Conservation (phyloP, 352 stramenopile species). For the Pythium chondricola region DNA sequence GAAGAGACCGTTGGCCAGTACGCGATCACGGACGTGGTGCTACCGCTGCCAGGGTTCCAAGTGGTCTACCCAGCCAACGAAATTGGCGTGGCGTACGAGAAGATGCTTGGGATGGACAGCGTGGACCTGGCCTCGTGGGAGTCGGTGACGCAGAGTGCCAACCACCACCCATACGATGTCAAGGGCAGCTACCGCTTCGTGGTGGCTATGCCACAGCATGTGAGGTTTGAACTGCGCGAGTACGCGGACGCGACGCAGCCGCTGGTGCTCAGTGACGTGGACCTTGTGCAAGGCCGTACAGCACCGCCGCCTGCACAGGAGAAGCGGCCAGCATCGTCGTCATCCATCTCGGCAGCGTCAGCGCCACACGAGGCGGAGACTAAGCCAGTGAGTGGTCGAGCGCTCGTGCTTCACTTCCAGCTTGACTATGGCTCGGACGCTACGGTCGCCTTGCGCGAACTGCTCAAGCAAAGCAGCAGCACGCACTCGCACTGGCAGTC, state of each 20-base stretch:
- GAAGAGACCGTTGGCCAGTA: constrained; percentile 84
- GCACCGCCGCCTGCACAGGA: not conserved
- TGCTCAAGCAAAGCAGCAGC: constrained; percentile 91
- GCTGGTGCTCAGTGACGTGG: constrained; percentile 82
- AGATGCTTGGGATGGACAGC: constrained; percentile 25
- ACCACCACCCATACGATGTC: constrained; percentile 40
- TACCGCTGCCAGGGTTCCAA: constrained; percentile 90
- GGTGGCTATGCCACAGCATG: constrained; percentile 58
- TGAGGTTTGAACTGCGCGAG: constrained; percentile 58
- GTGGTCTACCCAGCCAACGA: constrained; percentile 82
- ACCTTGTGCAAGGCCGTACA: constrained; percentile 24
- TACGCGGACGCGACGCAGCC: constrained; percentile 77
- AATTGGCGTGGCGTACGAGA: constrained; percentile 22
- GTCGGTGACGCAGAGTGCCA: constrained; percentile 33
- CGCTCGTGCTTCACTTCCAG: constrained; percentile 42
- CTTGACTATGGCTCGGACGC: constrained; percentile 77
- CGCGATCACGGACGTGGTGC: constrained; percentile 90
- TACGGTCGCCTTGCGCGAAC: constrained; percentile 90
- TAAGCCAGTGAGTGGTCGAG: constrained; percentile 7
- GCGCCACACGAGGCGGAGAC: not conserved
- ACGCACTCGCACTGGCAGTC: constrained; percentile 62
- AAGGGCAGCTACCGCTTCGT: constrained; percentile 83
- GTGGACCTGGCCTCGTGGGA: constrained; percentile 26
- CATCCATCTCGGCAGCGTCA: not conserved
- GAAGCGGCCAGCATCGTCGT: not conserved